These are phyloP conservation scores for Hypoxylon lenormandii DNA, from an alignment of 495 filamentous ascomycete genomes.

Conservation along the genomic window DNA sequence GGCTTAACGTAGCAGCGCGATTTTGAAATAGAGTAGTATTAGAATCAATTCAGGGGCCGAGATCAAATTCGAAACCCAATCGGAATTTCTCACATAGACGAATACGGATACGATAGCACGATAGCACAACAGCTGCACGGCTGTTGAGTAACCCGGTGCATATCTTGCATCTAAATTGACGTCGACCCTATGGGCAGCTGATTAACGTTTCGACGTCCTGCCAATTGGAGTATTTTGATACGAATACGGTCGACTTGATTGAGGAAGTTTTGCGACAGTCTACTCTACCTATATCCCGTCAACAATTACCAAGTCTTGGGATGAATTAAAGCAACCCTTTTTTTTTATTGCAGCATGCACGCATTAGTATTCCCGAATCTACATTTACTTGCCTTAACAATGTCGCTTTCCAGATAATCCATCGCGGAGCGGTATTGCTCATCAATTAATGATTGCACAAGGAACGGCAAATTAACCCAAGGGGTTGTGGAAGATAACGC, in stretches of 20 bases:
- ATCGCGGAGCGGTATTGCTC: too few species aligned
- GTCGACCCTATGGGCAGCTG: slow-evolving; percentile 12
- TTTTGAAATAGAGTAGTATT: slow-evolving; percentile 27
- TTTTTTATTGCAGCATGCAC: too few species aligned
- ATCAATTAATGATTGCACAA: too few species aligned
- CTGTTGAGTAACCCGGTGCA: slow-evolving; percentile 21
- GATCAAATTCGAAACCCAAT: slow-evolving; percentile 22
- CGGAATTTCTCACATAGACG: slow-evolving; percentile 6
- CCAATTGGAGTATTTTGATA: slow-evolving; percentile 22
- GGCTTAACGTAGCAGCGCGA: not conserved
- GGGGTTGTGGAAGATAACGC: too few species aligned
- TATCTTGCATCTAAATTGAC: slow-evolving; percentile 17
- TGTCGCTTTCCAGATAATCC: too few species aligned
- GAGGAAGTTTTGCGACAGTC: not conserved
- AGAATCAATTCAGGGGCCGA: not conserved
- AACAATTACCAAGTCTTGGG: not conserved
- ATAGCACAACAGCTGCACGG: slow-evolving; percentile 14
- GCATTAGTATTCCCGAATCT: too few species aligned
- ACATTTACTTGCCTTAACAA: too few species aligned
- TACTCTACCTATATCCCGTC: not conserved
- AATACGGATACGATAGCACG: slow-evolving; percentile 47
- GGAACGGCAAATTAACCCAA: too few species aligned
- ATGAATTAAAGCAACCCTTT: not conserved
- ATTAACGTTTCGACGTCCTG: slow-evolving; percentile 11
- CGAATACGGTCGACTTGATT: slow-evolving; percentile 26